Percentiles rank a stretch among this genome's conserved stretches.
Conservation (phyloP, 2,329 filamentous ascomycete species). For the Stachybotrys chlorohalonatus region DNA sequence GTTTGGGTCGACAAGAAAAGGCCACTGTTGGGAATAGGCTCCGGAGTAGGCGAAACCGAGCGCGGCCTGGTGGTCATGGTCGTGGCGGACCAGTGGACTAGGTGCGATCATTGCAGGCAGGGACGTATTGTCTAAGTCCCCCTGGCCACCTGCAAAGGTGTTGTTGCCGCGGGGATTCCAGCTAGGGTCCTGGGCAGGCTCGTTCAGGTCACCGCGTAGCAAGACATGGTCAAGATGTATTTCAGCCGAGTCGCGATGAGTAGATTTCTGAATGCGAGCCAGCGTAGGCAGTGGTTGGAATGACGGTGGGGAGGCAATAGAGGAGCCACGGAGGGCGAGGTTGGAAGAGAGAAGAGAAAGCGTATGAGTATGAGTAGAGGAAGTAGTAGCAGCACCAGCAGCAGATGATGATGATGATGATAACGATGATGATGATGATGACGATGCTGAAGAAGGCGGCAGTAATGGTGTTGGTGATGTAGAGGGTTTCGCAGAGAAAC, state of each 20-base stretch:
- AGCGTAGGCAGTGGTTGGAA: neutral
- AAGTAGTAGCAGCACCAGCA: neutral
- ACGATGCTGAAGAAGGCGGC: neutral
- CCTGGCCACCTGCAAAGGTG: neutral
- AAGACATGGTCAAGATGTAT: neutral
- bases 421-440: neutral
- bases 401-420: neutral
- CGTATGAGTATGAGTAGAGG: neutral
- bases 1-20: conserved; percentile 16
- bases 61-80: conserved; percentile 3
- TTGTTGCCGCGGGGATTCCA: neutral
- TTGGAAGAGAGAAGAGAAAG: neutral
- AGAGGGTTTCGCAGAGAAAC: neutral
- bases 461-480: neutral
- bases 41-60: conserved; percentile 12
- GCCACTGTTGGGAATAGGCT: conserved; percentile 16
- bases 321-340: neutral
- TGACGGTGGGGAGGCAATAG: neutral
- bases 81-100: neutral
- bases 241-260: neutral
- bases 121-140: neutral
- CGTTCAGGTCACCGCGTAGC: neutral
- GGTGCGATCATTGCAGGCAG: neutral
- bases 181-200: neutral
- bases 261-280: neutral